Base-by-base conservation (phyloP, 2,329 filamentous ascomycete genomes). In the Alternaria postmessia region DNA sequence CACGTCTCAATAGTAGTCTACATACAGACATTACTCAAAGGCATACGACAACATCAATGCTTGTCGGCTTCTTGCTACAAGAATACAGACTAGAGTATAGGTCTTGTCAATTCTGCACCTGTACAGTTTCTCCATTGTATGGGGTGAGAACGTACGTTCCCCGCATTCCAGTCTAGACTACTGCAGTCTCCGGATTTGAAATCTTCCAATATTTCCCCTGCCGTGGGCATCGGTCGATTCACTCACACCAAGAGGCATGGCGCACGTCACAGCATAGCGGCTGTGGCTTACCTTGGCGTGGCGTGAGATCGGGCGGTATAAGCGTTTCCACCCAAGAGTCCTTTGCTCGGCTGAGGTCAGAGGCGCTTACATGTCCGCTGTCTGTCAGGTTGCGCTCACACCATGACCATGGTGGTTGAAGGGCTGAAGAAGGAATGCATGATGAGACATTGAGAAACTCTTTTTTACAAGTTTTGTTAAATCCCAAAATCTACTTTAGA, bases 281-380 rank as follows among this genome's bases (percentile, higher is more conserved):
- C 3, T 53, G 30, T 43, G 41, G 16, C 26, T 32, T 32, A 7
- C 38, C 55, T 57, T 53, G 49, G 47, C 55, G 42, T 34, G 16
- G 44, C 42, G 28, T 47, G 43, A 41, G 44, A 20, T 6, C 20
- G 39, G 18, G 34, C 14, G 14, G 14, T 24, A n/a, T 16, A 48
- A 38, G 32, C 46, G 24, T 49, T 18, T 12, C 5, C 12, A 22
- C 14, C 46, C 46, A 48, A 48, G 46, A 8, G 18, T 11, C 16
- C 12, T 16, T 16, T 24, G 8, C 3, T 8, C 55, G 49, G 55
- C 55, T 58, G 49, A 58, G 52, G 55, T 58, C 55, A 54, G 55
- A 54, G 55, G 55, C 55, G 55, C 30, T 32, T 24, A 8, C 12
- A 14, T 24, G 39, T 42, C 18, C 5, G 20, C 18, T 18, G 34